phyloP scores from a whole-genome alignment of 768 basidiomycete species.

The Tubosaeta sp. region DNA sequence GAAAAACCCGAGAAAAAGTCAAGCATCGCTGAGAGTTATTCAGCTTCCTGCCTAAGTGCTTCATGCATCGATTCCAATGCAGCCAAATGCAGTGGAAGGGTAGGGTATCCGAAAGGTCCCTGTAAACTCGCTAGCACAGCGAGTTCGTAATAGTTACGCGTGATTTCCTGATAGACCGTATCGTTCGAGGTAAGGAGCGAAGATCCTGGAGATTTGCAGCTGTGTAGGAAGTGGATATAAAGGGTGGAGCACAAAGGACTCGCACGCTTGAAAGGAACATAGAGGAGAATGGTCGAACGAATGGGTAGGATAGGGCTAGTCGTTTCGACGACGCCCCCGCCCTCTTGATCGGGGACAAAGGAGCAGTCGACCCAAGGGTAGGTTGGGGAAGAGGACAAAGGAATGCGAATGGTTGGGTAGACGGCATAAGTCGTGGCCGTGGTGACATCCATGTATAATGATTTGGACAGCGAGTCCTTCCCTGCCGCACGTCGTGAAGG shows the following conservation, averaged over 20 bases:
- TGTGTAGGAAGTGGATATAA: constrained; percentile 58
- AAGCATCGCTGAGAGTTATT: constrained; percentile 10
- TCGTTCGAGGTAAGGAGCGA: constrained; percentile 32
- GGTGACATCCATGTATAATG: constrained; percentile 33
- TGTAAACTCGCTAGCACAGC: constrained; percentile 49
- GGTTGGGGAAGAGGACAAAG: constrained; percentile 37
- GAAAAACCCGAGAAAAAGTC: background rate
- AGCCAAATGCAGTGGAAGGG: constrained; percentile 70
- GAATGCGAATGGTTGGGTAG: constrained; percentile 39
- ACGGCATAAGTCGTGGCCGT: constrained; percentile 48
- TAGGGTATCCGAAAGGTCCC: constrained; percentile 45
- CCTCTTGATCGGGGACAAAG: constrained; percentile 32
- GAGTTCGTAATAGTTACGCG: constrained; percentile 66
- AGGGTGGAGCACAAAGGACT: constrained; percentile 44
- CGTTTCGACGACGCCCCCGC: constrained; percentile 22
- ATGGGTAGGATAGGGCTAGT: constrained; percentile 47
- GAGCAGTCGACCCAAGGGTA: constrained; percentile 24
- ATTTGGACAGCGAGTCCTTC: constrained; percentile 29
- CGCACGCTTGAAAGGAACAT: constrained; percentile 41
- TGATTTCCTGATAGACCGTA: constrained; percentile 49
- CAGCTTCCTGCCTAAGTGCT: constrained; percentile 31
- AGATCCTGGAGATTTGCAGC: constrained; percentile 40
- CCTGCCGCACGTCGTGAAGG: constrained; percentile 26
- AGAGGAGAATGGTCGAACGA: constrained; percentile 55
- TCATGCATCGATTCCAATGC: constrained; percentile 61